Conservation (phyloP, 1,284 basidiomycete species). For the Ceratobasidium sp. region DNA sequence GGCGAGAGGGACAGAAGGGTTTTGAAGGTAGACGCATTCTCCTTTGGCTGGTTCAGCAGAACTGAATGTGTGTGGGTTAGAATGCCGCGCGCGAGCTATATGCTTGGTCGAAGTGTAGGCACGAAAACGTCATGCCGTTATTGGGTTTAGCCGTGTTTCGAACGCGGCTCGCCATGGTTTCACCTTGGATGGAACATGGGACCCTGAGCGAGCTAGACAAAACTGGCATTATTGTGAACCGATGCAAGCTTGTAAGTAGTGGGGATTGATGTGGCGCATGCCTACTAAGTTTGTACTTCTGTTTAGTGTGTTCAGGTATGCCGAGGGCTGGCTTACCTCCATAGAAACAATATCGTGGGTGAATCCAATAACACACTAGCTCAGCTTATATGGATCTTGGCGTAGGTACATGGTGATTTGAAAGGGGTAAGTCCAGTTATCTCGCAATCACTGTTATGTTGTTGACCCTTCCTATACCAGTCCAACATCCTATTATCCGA, state of each 20-base stretch:
- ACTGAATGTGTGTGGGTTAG: not conserved
- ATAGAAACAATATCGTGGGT: not conserved
- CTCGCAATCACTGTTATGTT: too few species aligned
- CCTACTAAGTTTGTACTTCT: too few species aligned
- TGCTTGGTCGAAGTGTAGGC: not conserved
- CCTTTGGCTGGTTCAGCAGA: too few species aligned
- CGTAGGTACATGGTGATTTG: slow-evolving; percentile 36
- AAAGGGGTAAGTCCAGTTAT: slow-evolving; percentile 28
- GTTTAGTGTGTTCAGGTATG: slow-evolving; percentile 7
- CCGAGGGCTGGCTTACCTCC: not conserved
- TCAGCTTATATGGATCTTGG: too few species aligned
- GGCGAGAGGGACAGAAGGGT: too few species aligned
- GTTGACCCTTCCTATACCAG: not conserved
- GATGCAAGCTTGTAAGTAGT: not conserved
- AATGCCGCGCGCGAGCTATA: slow-evolving; percentile 10
- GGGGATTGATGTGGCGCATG: too few species aligned
- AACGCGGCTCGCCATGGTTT: not conserved
- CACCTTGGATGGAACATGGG: slow-evolving; percentile 20
- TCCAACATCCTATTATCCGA: slow-evolving; percentile 33
- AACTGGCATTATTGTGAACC: not conserved
- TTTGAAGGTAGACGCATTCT: too few species aligned
- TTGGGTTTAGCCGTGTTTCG: slow-evolving; percentile 4
- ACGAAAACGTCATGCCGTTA: not conserved
- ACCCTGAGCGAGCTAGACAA: not conserved
- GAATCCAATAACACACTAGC: not conserved